phyloP scores from a whole-genome alignment of 2,329 filamentous ascomycete genomes.

The Mollisiaceae sp. region DNA sequence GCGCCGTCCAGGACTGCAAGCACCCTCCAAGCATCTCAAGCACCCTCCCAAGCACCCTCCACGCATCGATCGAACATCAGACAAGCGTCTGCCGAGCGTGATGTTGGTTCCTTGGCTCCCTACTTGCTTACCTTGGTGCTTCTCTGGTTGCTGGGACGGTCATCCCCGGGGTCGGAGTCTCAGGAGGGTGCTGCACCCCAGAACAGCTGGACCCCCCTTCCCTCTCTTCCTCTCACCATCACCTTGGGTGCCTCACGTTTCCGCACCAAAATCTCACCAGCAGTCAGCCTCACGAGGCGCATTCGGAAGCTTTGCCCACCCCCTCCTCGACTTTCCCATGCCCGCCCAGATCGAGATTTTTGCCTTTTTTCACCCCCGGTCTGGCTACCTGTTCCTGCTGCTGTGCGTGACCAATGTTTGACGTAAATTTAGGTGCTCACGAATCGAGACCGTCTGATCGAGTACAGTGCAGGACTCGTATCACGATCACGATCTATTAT shows the following conservation, averaged over 20 bases:
- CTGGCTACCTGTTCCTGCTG: slow-evolving; percentile 8
- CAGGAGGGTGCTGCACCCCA: not conserved
- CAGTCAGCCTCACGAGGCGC: slow-evolving; percentile 23
- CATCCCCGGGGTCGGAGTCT: not conserved
- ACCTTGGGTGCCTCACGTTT: not conserved
- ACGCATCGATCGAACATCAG: not conserved
- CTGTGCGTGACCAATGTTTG: not conserved
- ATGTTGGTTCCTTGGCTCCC: not conserved
- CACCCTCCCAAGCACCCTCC: too few relatives aligned
- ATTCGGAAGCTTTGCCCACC: slow-evolving; percentile 1
- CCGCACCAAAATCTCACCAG: slow-evolving; percentile 15
- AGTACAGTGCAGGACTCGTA: not conserved
- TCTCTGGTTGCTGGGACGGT: not conserved
- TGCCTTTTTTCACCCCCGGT: not conserved
- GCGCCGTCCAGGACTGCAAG: not conserved
- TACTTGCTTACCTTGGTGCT: too few relatives aligned
- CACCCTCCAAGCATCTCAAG: too few relatives aligned
- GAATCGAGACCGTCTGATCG: not conserved
- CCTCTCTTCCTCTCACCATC: too few relatives aligned
- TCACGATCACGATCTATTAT: not conserved
- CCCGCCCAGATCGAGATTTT: not conserved
- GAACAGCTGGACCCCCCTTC: slow-evolving; percentile 1
- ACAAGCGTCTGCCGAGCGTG: not conserved
- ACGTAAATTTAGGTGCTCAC: not conserved
- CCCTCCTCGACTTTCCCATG: slow-evolving; percentile 8